phyloP scores from a whole-genome alignment of 495 filamentous ascomycete genomes.

The Peziza echinospora region DNA sequence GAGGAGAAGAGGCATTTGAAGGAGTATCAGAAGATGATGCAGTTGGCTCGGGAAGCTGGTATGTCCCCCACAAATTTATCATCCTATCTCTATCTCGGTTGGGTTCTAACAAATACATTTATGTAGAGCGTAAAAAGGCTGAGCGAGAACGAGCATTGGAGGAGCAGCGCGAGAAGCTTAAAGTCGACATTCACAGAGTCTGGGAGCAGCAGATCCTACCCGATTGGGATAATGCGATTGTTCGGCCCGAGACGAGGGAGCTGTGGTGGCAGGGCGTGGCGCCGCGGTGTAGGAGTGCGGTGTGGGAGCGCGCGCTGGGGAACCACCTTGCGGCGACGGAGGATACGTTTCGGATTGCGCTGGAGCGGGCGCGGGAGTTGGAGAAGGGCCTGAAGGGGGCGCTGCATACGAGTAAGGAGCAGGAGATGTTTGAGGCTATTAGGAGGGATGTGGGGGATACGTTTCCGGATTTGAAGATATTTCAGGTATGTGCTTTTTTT shows the following conservation, averaged over 20 bases:
- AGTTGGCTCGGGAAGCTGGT: conserved; percentile 50
- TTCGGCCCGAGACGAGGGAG: conserved; percentile 57
- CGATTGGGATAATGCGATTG: conserved; percentile 56
- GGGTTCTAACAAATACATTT: conserved; percentile 4
- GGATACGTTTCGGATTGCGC: conserved; percentile 54
- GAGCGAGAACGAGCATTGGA: conserved; percentile 28
- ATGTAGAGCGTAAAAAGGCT: conserved; percentile 27
- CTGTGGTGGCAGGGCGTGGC: conserved; percentile 89
- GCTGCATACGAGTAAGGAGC: conserved; percentile 27
- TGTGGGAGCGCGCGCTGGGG: conserved; percentile 75
- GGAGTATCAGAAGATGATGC: conserved; percentile 91
- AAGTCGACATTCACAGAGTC: conserved; percentile 49
- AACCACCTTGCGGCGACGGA: conserved; percentile 67
- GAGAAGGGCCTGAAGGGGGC: conserved; percentile 26
- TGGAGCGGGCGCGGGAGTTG: conserved; percentile 49
- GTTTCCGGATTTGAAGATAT: conserved; percentile 30
- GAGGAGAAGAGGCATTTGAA: conserved; percentile 81
- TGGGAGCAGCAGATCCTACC: conserved; percentile 82
- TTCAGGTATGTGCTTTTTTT: conserved; percentile 31
- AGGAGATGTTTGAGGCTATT: conserved; percentile 48
- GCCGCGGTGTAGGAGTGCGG: conserved; percentile 50
- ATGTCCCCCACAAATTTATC: conserved; percentile 11
- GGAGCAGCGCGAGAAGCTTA: conserved; percentile 31
- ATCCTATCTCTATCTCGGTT: neutral
- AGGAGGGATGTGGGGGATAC: conserved; percentile 34